phyloP scores from a whole-genome alignment of 352 stramenopile species.

The Chrysophaeum taylorii region DNA sequence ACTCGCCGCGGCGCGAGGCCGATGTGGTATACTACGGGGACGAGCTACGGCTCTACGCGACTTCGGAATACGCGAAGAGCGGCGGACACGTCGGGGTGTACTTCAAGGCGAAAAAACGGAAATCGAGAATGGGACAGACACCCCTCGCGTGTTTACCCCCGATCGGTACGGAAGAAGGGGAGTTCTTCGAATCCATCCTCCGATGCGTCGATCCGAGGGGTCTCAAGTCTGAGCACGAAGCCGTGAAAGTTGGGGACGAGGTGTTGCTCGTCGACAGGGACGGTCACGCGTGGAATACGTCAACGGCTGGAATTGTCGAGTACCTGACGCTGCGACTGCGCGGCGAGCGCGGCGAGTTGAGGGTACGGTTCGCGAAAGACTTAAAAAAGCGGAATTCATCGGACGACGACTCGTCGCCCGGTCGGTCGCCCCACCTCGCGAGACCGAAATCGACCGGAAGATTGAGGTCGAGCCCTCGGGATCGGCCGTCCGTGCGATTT shows the following conservation, averaged over 20 bases:
- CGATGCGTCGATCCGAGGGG: not conserved
- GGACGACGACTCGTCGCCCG: not conserved
- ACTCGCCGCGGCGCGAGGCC: not conserved
- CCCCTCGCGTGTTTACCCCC: not conserved
- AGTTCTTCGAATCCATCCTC: not conserved
- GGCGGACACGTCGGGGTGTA: not conserved
- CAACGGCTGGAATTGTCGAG: not conserved
- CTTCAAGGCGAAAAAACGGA: not conserved
- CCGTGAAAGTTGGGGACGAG: not conserved
- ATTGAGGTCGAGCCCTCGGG: no score
- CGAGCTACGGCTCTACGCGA: not conserved
- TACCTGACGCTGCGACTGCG: not conserved
- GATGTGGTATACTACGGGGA: constrained; percentile 2
- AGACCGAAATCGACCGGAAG: no score
- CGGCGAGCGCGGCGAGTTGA: not conserved
- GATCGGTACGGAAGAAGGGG: not conserved
- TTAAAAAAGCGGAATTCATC: not conserved
- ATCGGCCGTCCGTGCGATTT: not conserved
- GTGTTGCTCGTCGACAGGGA: not conserved
- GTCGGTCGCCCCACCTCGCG: no score
- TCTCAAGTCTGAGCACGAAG: not conserved
- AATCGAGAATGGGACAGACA: not conserved
- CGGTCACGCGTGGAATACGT: not conserved
- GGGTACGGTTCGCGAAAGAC: not conserved
- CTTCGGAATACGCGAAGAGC: not conserved